Percentiles rank a stretch among this genome's conserved stretches.
Evolutionary conservation across 176 grass and related monocot species (phyloP).

Genomic region (Aegilops longissima): DNA sequence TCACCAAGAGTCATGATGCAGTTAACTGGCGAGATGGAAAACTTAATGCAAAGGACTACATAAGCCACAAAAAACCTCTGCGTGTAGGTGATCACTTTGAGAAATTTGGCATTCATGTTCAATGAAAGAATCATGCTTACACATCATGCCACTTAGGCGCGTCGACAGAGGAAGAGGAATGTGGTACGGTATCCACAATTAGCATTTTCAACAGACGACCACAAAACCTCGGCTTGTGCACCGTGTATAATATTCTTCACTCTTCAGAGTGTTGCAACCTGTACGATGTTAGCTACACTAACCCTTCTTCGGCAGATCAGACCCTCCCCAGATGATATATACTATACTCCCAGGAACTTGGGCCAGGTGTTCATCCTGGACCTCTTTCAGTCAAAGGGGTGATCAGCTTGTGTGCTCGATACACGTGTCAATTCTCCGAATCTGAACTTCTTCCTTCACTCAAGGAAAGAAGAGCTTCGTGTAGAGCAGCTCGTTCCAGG

Average conservation of each 20-base stretch:
- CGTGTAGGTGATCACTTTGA: not conserved
- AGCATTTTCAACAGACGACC: slow-evolving; percentile 12
- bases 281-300: slow-evolving; percentile 31
- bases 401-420: not conserved
- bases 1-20: too few species aligned
- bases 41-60: not conserved
- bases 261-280: slow-evolving; percentile 7
- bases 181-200: slow-evolving; percentile 17
- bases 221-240: not conserved
- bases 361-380: not conserved
- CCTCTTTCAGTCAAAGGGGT: too few species aligned
- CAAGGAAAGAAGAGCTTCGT: slow-evolving; percentile 74
- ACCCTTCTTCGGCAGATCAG: slow-evolving; percentile 14
- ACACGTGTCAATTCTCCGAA: not conserved
- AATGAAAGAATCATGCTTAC: slow-evolving; percentile 6
- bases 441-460: not conserved
- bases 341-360: not conserved
- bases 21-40: too few species aligned
- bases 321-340: not conserved
- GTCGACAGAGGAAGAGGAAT: not conserved
- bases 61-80: not conserved
- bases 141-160: not conserved
- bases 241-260: not conserved
- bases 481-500: slow-evolving; percentile 93
- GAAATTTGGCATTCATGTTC: not conserved